A percentile compares a stretch with the other conserved stretches of the same genome.
These are phyloP conservation scores for Quercus gilva DNA, from an alignment of 306 rosid species.

Conservation along the genomic window DNA sequence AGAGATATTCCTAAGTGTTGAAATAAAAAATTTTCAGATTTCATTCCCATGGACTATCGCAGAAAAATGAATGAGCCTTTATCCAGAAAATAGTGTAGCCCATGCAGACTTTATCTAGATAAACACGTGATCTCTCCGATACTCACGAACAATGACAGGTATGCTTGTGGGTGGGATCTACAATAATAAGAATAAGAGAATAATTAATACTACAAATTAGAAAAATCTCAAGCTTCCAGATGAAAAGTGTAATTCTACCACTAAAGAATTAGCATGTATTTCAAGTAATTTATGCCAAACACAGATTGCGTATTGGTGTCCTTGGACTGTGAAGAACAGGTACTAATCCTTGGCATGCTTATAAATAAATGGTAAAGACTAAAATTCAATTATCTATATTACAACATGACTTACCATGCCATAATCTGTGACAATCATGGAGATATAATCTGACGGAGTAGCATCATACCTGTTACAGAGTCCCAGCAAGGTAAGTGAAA, in stretches of 20 bases:
- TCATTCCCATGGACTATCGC: not conserved
- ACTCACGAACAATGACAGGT: slow-evolving; percentile 83
- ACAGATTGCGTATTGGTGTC: not conserved
- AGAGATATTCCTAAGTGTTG: not conserved
- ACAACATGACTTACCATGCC: slow-evolving; percentile 68
- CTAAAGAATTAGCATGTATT: not conserved
- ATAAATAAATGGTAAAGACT: not conserved
- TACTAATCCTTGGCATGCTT: not conserved
- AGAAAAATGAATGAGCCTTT: not conserved
- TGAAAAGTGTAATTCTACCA: not conserved
- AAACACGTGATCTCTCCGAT: slow-evolving; percentile 57
- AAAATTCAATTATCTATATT: not conserved
- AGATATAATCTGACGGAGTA: slow-evolving; percentile 81
- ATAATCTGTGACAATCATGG: slow-evolving; percentile 79
- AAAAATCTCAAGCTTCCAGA: not conserved
- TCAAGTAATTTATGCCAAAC: not conserved
- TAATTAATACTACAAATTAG: not conserved
- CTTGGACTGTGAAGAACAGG: not conserved
- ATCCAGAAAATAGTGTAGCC: not conserved
- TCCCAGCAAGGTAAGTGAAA: not conserved
- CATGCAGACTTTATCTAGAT: slow-evolving; percentile 13
- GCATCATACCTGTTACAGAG: slow-evolving; percentile 62
- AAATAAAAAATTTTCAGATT: not conserved
- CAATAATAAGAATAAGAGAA: slow-evolving; percentile 5
- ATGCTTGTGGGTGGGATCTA: slow-evolving; percentile 90